phyloP scores from a whole-genome alignment of 176 grass and related monocot genomes.

The Cenchrus purpureus region DNA sequence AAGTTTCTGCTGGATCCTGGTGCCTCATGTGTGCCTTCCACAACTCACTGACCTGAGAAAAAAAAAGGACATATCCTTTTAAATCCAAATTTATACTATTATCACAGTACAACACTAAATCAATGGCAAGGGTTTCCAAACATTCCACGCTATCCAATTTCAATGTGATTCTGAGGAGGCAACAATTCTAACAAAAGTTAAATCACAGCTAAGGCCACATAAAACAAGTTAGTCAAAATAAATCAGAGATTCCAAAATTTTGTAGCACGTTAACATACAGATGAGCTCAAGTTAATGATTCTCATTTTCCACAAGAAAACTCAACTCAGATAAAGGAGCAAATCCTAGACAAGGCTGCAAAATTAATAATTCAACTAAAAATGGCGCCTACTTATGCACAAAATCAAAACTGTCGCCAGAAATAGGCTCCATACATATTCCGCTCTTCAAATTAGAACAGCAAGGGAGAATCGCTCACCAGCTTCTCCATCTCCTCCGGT shows the following conservation, averaged over 20 bases:
- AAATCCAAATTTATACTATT: neutral
- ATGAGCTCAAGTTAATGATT: neutral
- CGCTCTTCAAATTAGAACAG: neutral
- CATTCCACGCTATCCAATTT: neutral
- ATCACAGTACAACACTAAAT: neutral
- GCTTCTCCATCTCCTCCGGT: conserved; percentile 86
- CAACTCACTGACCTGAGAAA: conserved; percentile 66
- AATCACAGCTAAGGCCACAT: neutral
- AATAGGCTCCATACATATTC: conserved; percentile 17
- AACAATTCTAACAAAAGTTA: neutral
- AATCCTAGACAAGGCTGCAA: neutral
- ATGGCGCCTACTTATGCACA: neutral
- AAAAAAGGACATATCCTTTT: conserved; percentile 17
- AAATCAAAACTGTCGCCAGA: conserved; percentile 6
- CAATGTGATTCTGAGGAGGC: neutral
- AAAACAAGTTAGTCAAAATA: neutral
- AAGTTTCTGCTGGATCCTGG: conserved; percentile 74
- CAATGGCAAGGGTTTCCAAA: neutral
- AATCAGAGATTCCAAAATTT: neutral
- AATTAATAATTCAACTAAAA: neutral
- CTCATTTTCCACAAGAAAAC: conserved; percentile 1
- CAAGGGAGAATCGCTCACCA: neutral
- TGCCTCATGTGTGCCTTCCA: conserved; percentile 88
- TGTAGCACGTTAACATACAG: neutral
- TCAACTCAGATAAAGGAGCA: neutral